Evolutionary conservation across 2,329 filamentous ascomycete species (phyloP), one percentile per base, ranked within the genome.

Genomic region (Chrysoporthe cubensis): DNA sequence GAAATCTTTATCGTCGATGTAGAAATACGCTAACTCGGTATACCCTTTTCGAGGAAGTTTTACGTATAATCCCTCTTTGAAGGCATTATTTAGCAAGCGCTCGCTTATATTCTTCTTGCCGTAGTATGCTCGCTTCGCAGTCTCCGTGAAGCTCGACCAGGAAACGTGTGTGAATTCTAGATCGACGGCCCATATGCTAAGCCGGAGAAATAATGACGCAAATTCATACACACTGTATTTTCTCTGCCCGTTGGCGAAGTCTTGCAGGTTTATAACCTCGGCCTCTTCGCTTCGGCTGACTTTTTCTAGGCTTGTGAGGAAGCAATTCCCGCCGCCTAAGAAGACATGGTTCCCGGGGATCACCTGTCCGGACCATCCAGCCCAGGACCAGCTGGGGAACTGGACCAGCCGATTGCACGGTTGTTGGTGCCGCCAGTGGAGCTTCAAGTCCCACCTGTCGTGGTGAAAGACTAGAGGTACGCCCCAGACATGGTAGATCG

Each of bases 371-470:
- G 58, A 43, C 58, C 9, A 60, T 43, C 58, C 58, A 4, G 58
- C 58, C 34, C 58, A 60, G 40, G 58, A 60, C 58, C 58, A 60
- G 40, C 58, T 60, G n/a, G 58, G 58, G 34, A 60, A 60, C 58
- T 42, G 58, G 34, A 34, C 5, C 32, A 14, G 58, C 26, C 37
- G 13, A 43, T 37, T 43, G 58, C 34, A 60, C 34, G 34, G 58
- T 34, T 44, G 2, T n/a, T 8, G 13, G 37, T 60, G 34, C 14
- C 3, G 32, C 58, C 58, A 60, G 18, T 60, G 2, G 40, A 60
- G 34, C 58, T 21, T 60, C 58, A 60, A 13, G 5, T 43, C n/a
- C 34, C 34, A 57, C 14, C 16, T n/a, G 2, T n/a, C 32, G 1
- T 37, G 0, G 9, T 60, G 2, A 21, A 21, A 40, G 34, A 60